Evolutionary conservation across 2,329 filamentous ascomycete species (phyloP).

Genomic region (Penicillium griseofulvum): DNA sequence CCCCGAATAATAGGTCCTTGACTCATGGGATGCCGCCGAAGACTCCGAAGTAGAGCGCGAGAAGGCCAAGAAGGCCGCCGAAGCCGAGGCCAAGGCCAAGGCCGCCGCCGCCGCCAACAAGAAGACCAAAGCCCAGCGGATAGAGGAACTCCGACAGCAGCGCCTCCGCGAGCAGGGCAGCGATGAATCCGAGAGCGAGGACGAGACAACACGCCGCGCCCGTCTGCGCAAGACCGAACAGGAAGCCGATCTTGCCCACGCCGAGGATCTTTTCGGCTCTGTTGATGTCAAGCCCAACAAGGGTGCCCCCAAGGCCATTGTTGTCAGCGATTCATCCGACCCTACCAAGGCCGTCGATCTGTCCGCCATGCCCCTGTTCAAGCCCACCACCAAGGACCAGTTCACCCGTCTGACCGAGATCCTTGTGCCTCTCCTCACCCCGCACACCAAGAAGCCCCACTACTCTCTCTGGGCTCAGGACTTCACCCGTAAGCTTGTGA

Average conservation of each 20-base stretch:
- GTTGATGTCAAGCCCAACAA: constrained; percentile 67
- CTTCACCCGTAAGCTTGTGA: constrained; percentile 80
- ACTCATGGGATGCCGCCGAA: constrained; percentile 95
- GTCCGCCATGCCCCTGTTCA: constrained; percentile 76
- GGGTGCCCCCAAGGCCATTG: constrained; percentile 62
- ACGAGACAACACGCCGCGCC: constrained; percentile 69
- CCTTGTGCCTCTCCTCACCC: constrained; percentile 72
- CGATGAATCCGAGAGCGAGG: constrained; percentile 61
- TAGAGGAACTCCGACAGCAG: constrained; percentile 73
- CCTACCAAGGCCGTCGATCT: constrained; percentile 80
- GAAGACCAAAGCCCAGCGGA: constrained; percentile 82
- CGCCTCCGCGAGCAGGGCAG: constrained; percentile 59
- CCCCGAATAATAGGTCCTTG: constrained; percentile 65
- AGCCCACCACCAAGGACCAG: constrained; percentile 80
- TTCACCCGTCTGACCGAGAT: constrained; percentile 77
- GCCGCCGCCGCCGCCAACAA: constrained; percentile 85
- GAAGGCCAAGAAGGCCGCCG: constrained; percentile 83
- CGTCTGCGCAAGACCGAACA: constrained; percentile 77
- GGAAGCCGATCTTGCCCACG: constrained; percentile 83
- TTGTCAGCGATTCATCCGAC: constrained; percentile 66
- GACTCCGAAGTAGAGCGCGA: constrained; percentile 96
- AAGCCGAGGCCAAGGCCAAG: constrained; percentile 83
- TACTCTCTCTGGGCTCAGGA: constrained; percentile 89
- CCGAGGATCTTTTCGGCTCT: constrained; percentile 82
- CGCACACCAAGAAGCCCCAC: constrained; percentile 81